phyloP scores from a whole-genome alignment of 2,329 filamentous ascomycete genomes.

The Fusarium sp. region DNA sequence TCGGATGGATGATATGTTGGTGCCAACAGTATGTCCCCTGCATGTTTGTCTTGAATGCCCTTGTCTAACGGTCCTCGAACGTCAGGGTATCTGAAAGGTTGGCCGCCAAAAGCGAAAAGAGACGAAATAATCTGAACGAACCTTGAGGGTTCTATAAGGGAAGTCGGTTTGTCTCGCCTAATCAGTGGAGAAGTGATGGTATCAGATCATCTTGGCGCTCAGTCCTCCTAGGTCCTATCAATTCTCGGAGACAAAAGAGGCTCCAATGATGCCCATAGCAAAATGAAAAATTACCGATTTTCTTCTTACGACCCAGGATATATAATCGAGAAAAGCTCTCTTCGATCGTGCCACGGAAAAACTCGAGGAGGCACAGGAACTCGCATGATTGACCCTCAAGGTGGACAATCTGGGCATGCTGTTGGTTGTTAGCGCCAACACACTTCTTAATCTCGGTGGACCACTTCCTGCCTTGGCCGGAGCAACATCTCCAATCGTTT shows the following conservation, averaged over 20 bases:
- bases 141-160: not conserved
- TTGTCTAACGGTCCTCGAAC: not conserved
- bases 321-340: not conserved
- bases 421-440: slow-evolving; percentile 6
- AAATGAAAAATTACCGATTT: not conserved
- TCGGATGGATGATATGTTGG: not conserved
- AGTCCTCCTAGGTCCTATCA: not conserved
- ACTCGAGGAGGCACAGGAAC: not conserved
- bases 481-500: not conserved
- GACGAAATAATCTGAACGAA: not conserved
- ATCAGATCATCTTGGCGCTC: not conserved
- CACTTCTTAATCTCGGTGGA: not conserved
- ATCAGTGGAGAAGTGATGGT: not conserved
- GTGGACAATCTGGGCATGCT: not conserved
- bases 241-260: not conserved
- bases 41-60: not conserved
- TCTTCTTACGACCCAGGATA: not conserved
- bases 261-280: no score
- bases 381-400: not conserved
- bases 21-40: not conserved
- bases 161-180: not conserved
- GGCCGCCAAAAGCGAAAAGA: not conserved
- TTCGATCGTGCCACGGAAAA: not conserved
- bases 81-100: not conserved
- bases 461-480: not conserved